These are phyloP conservation scores for Berberis thunbergii DNA, from an alignment of 164 flowering plant genomes.

Conservation along the genomic window DNA sequence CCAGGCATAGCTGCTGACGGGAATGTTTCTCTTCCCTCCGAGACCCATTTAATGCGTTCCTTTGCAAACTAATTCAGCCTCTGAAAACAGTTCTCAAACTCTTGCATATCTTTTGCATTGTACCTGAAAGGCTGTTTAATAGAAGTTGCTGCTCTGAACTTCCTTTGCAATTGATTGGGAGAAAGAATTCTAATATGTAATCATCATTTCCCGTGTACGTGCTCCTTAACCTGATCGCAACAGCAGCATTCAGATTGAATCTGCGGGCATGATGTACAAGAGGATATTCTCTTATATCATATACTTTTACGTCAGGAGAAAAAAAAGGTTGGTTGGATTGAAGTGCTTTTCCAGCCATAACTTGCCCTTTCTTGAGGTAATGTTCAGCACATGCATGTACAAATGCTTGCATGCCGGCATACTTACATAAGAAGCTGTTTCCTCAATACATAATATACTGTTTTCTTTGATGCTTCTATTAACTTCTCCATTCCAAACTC, in stretches of 20 bases:
- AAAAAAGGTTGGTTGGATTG: slow-evolving; percentile 80
- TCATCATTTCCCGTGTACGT: slow-evolving; percentile 66
- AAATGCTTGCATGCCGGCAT: slow-evolving; percentile 59
- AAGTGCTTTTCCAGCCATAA: slow-evolving; percentile 80
- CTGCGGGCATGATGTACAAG: slow-evolving; percentile 91
- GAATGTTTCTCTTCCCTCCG: slow-evolving; percentile 17
- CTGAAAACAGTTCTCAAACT: slow-evolving; percentile 85
- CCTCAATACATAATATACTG: slow-evolving; percentile 47
- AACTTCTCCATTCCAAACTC: slow-evolving; percentile 25
- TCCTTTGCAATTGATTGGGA: slow-evolving; percentile 61
- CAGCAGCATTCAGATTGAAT: slow-evolving; percentile 73
- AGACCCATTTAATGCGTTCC: slow-evolving; percentile 14
- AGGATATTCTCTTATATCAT: slow-evolving; percentile 67
- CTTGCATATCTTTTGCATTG: slow-evolving; percentile 79
- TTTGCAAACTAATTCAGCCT: slow-evolving; percentile 37
- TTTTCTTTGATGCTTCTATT: slow-evolving; percentile 22
- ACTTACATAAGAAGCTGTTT: slow-evolving; percentile 73
- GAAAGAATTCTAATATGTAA: slow-evolving; percentile 80
- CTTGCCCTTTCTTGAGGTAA: slow-evolving; percentile 74
- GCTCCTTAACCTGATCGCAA: slow-evolving; percentile 81
- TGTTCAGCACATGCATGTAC: slow-evolving; percentile 68
- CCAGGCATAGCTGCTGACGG: slow-evolving; percentile 17
- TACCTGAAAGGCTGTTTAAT: slow-evolving; percentile 70
- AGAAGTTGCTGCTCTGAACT: slow-evolving; percentile 66
- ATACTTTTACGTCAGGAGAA: slow-evolving; percentile 57